Percentiles rank a stretch among this genome's conserved stretches.
phyloP scores from a whole-genome alignment of 2,329 filamentous ascomycete species.

The Conoideocrella luteorostrata region DNA sequence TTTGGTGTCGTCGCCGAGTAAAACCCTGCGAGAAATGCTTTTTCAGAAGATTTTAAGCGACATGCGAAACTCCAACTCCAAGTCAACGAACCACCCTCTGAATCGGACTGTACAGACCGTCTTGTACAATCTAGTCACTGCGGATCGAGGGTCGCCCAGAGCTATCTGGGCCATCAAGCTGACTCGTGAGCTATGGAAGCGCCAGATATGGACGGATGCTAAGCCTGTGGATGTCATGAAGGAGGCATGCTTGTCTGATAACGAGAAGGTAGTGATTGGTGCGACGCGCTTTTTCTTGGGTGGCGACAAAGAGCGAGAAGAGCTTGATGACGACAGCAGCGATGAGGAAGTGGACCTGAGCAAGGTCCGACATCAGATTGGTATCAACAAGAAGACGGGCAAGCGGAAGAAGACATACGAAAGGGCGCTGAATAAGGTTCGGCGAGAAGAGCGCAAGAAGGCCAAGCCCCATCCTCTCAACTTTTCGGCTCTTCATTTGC shows the following conservation, averaged over 20 bases:
- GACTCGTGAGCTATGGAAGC: constrained; percentile 91
- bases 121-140: constrained; percentile 83
- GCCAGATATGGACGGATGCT: constrained; percentile 91
- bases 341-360: constrained; percentile 74
- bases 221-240: constrained; percentile 98
- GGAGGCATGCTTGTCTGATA: constrained; percentile 79
- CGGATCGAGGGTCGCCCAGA: constrained; percentile 77
- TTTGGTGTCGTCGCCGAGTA: constrained; percentile 85
- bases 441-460: constrained; percentile 82
- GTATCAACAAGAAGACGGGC: constrained; percentile 94
- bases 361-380: constrained; percentile 75
- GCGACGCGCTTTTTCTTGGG: constrained; percentile 93
- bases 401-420: constrained; percentile 77
- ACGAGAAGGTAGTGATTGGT: constrained; percentile 85
- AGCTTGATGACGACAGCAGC: constrained; percentile 81
- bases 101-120: constrained; percentile 92
- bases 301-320: constrained; percentile 91
- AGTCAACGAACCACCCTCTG: constrained; percentile 82
- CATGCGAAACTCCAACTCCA: constrained; percentile 79
- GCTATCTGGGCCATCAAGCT: constrained; percentile 95
- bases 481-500: constrained; percentile 88
- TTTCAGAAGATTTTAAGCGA: constrained; percentile 88
- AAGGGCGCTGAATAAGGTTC: constrained; percentile 75
- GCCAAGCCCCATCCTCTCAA: constrained; percentile 81
- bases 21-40: constrained; percentile 76